Evolutionary conservation across 257 asterid species (phyloP).

Genomic region (Avicennia marina): DNA sequence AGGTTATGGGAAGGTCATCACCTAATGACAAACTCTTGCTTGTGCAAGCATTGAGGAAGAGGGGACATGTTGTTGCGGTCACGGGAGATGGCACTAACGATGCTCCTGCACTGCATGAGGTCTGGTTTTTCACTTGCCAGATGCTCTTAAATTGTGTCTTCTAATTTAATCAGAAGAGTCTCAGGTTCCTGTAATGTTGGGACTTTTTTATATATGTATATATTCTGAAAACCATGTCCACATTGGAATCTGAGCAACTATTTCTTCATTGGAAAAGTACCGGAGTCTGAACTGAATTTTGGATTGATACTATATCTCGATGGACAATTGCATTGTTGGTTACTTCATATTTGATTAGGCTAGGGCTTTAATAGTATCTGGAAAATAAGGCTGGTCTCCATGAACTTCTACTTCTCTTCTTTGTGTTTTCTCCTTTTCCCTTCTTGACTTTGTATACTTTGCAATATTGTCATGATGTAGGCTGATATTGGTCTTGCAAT

Average conservation of each 20-base stretch:
- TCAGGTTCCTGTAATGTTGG: too few species aligned
- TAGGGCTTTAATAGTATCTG: slow-evolving; percentile 4
- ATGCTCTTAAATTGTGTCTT: background rate
- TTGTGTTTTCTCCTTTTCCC: background rate
- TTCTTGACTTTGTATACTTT: slow-evolving; percentile 6
- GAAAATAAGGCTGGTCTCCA: background rate
- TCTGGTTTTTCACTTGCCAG: slow-evolving; percentile 22
- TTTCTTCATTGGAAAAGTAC: slow-evolving; percentile 1
- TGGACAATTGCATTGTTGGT: background rate
- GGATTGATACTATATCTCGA: slow-evolving; percentile 3
- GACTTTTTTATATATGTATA: too few species aligned
- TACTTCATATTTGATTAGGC: background rate
- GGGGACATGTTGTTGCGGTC: slow-evolving; percentile 92
- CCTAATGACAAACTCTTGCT: slow-evolving; percentile 94
- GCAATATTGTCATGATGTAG: slow-evolving; percentile 33
- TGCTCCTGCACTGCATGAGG: slow-evolving; percentile 99
- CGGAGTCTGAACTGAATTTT: background rate
- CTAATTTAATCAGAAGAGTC: background rate
- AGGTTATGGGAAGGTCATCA: slow-evolving; percentile 99
- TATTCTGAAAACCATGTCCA: too few species aligned
- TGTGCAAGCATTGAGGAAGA: slow-evolving; percentile 91
- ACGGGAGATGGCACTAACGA: slow-evolving; percentile 99
- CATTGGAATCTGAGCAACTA: too few species aligned
- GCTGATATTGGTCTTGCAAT: slow-evolving; percentile 99
- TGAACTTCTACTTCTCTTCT: background rate